These are phyloP conservation scores for Hyphochytrium catenoides DNA, from an alignment of 352 stramenopile species.

Conservation along the genomic window DNA sequence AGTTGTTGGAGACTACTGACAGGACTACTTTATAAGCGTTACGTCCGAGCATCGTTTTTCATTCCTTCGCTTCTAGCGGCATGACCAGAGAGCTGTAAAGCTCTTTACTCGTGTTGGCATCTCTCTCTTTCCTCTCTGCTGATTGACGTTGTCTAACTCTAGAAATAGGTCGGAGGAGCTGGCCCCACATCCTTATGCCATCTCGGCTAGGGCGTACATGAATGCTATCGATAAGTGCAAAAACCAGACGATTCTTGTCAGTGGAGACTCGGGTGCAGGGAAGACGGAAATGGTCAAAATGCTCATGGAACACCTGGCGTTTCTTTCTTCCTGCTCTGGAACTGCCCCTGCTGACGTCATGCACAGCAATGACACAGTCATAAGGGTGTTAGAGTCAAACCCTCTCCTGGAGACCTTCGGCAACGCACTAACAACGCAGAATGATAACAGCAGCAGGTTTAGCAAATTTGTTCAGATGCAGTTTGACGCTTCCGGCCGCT, in stretches of 20 bases:
- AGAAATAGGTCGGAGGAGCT: conserved; percentile 24
- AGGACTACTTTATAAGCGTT: neutral
- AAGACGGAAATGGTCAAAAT: conserved; percentile 59
- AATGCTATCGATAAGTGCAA: conserved; percentile 39
- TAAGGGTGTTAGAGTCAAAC: conserved; percentile 44
- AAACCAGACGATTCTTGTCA: conserved; percentile 81
- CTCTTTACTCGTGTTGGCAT: no score
- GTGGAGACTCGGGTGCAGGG: conserved; percentile 67
- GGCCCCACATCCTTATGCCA: conserved; percentile 31
- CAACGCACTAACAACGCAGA: conserved; percentile 53
- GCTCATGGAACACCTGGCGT: conserved; percentile 54
- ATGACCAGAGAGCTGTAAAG: conserved; percentile 36
- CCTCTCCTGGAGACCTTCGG: conserved; percentile 42
- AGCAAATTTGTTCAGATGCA: conserved; percentile 52
- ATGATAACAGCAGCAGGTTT: conserved; percentile 53
- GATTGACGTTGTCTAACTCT: no score
- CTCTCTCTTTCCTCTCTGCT: no score
- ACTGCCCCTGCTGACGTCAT: conserved; percentile 42
- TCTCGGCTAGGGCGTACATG: conserved; percentile 31
- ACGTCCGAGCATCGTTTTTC: no score
- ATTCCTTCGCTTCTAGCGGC: conserved; percentile 8
- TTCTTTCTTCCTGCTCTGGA: conserved; percentile 31
- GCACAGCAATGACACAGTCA: no score
- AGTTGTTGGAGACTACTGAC: neutral
- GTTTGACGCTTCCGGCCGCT: conserved; percentile 26